Conservation (phyloP, 495 filamentous ascomycete genomes). For the Xylaria acuta region DNA sequence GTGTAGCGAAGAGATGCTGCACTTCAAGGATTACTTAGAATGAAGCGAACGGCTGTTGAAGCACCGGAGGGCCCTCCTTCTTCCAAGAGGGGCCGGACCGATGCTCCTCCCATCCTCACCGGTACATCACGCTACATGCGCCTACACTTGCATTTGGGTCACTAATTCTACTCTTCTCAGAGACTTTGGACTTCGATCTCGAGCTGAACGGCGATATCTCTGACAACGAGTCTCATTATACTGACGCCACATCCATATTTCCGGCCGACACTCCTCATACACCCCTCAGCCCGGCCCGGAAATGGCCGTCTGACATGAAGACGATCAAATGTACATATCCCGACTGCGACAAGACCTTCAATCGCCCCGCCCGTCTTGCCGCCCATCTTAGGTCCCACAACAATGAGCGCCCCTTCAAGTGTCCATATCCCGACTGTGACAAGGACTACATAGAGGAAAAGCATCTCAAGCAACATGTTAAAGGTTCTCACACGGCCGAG, state of each 20-base stretch:
- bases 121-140: slow-evolving; percentile 14
- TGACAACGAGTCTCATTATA: slow-evolving; percentile 54
- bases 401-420: slow-evolving; percentile 76
- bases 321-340: slow-evolving; percentile 72
- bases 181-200: slow-evolving; percentile 24
- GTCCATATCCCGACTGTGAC: slow-evolving; percentile 69
- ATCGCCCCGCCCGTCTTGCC: slow-evolving; percentile 79
- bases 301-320: slow-evolving; percentile 74
- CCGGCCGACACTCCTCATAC: slow-evolving; percentile 58
- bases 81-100: slow-evolving; percentile 23
- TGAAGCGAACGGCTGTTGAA: slow-evolving; percentile 40
- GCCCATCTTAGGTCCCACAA: slow-evolving; percentile 81
- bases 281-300: slow-evolving; percentile 60
- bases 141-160: background rate
- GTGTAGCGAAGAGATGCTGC: slow-evolving; percentile 9
- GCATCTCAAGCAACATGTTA: slow-evolving; percentile 82
- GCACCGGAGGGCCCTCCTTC: slow-evolving; percentile 20
- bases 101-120: background rate
- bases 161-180: slow-evolving; percentile 25
- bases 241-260: slow-evolving; percentile 36
- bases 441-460: slow-evolving; percentile 83
- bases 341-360: slow-evolving; percentile 82
- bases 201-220: slow-evolving; percentile 28
- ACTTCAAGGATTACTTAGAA: slow-evolving; percentile 19
- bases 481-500: slow-evolving; percentile 76